These are phyloP conservation scores for Parafenestella ontariensis DNA, from an alignment of 2,329 filamentous ascomycete genomes.

Conservation along the genomic window DNA sequence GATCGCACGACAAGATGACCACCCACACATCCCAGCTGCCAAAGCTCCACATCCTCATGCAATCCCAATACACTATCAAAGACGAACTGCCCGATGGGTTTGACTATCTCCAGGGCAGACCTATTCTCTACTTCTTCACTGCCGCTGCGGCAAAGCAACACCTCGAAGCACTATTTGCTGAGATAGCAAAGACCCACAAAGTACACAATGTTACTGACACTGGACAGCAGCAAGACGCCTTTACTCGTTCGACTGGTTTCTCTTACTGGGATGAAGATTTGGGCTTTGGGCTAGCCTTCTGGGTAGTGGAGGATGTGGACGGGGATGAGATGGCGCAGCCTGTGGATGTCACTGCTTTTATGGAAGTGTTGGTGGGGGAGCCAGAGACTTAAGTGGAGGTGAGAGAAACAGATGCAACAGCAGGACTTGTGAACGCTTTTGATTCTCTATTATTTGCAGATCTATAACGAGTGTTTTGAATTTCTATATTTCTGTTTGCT, in stretches of 20 bases:
- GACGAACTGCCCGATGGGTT: neutral
- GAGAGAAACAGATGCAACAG: neutral
- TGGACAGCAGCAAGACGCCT: neutral
- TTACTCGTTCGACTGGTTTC: neutral
- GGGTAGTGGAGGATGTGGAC: neutral
- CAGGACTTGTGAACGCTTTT: neutral
- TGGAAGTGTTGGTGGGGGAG: neutral
- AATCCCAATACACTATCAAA: neutral
- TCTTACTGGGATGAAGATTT: neutral
- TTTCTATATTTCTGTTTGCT: neutral
- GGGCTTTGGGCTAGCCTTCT: neutral
- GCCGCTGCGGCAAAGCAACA: neutral
- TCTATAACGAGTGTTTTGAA: neutral
- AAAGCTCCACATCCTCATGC: neutral
- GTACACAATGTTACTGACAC: neutral
- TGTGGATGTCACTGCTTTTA: neutral
- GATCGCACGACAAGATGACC: neutral
- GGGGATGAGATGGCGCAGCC: neutral
- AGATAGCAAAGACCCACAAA: neutral
- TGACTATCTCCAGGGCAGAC: neutral
- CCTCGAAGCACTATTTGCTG: neutral
- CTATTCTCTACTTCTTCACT: neutral
- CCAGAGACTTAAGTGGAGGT: neutral
- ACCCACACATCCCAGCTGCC: neutral
- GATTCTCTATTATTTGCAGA: neutral